Conservation (phyloP, 73 alveolate genomes). For the Paramecium primaurelia region DNA sequence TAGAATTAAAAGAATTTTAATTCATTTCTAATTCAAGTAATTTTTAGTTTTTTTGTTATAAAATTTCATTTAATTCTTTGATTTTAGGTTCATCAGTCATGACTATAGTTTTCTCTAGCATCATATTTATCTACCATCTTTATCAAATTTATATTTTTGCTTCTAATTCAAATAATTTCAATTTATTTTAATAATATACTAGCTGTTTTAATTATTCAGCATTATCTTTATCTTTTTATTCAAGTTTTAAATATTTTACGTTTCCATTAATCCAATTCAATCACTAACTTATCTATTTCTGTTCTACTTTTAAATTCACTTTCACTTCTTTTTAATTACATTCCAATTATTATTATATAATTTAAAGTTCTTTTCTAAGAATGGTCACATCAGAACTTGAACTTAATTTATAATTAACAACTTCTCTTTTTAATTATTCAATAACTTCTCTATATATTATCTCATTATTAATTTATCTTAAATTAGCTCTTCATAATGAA, state of each 20-base stretch:
- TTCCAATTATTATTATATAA: background rate
- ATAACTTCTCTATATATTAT: background rate
- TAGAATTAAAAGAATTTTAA: background rate
- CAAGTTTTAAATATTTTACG: background rate
- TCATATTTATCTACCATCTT: background rate
- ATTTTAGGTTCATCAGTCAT: background rate
- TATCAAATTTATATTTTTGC: slow-evolving; percentile 22
- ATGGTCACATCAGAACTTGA: background rate
- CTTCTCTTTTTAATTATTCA: background rate
- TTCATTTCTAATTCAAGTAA: background rate
- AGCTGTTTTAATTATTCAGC: background rate
- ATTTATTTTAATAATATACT: background rate
- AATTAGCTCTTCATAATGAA: background rate
- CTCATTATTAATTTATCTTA: slow-evolving; percentile 34
- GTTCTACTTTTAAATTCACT: background rate
- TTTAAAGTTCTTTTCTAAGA: background rate
- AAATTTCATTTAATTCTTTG: background rate
- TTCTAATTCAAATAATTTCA: background rate
- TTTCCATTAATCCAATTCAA: background rate
- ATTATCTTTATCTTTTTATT: background rate
- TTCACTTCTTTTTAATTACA: background rate
- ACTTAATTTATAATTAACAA: background rate
- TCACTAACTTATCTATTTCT: background rate
- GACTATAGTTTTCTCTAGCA: background rate
- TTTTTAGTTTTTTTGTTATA: background rate